Base-by-base conservation (phyloP, 768 basidiomycete genomes). In the Neoboletus magnificus region DNA sequence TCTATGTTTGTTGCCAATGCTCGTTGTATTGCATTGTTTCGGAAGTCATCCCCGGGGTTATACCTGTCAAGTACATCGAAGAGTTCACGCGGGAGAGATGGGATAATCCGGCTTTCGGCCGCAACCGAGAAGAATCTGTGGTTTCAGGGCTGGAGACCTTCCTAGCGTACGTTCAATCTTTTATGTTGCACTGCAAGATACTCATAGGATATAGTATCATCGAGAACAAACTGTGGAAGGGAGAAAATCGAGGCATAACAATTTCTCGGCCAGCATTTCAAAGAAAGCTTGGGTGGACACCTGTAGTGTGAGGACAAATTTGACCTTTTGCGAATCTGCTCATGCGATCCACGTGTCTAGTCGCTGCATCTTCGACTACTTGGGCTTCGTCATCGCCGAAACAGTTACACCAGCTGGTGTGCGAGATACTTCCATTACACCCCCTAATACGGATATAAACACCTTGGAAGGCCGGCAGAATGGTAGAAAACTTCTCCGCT, bases 1-100 rank as follows among this genome's bases (percentile, higher is more conserved):
- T 92, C 29, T 93, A 88, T 64, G 75, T 91, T 43, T 93, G 91
- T 68, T 93, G 91, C 64, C 91, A 91, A 65, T 93, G 91, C 69
- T 85, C 84, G 23, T 71, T 87, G 59, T 89, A 86, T 65, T 83
- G 86, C 61, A 76, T 90, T 37, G 85, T 82, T 1, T 89, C 87
- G 23, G 77, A 80, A 16, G 74, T 86, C 49, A 84, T 92, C 45
- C 82, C 89, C 36, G 91, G 88, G 5, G 84, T 93, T 41, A 77
- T 93, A 55, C 82, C 86, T 9, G 71, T 76, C 46, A 81, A 80
- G 59, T 73, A 79, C 53, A 71, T 89, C 61, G 83, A 89, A 32
- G 84, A 84, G 55, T 82, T 89, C 50, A 69, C 77, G 9, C 77
- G 77, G 39, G 87, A 90, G 49, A 91, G 83, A 69, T 71, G 67